These are phyloP conservation scores for Taphrina confusa DNA, from an alignment of 1,139 yeast species.

Conservation along the genomic window DNA sequence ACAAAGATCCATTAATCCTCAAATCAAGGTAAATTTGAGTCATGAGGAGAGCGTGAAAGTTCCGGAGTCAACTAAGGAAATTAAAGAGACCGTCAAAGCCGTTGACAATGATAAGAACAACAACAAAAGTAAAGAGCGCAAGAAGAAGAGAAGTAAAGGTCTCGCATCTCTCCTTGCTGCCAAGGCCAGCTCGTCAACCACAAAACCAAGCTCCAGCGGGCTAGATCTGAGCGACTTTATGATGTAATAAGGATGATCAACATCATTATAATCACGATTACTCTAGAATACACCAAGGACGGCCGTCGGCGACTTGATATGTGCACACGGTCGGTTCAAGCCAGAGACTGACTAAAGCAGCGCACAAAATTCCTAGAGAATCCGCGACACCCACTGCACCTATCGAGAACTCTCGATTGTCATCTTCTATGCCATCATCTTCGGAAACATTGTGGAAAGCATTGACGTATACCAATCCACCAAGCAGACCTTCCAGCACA, in stretches of 20 bases:
- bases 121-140: constrained; percentile 11
- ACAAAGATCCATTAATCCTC: not conserved
- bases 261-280: not conserved
- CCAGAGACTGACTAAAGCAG: constrained; percentile 74
- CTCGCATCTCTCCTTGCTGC: constrained; percentile 11
- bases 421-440: constrained; percentile 50
- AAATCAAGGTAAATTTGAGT: not conserved
- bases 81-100: not conserved
- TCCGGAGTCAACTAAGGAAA: not conserved
- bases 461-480: constrained; percentile 87
- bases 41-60: no score
- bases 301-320: constrained; percentile 55
- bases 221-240: constrained; percentile 14
- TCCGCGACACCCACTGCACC: constrained; percentile 95
- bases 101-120: not conserved
- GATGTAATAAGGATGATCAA: not conserved
- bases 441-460: constrained; percentile 80
- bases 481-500: constrained; percentile 80
- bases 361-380: constrained; percentile 79
- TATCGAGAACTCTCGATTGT: constrained; percentile 78
- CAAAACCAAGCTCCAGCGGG: not conserved
- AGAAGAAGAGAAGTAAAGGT: constrained; percentile 6
- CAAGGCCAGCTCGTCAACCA: not conserved
- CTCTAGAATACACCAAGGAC: constrained; percentile 48
- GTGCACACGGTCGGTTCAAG: constrained; percentile 72